These are phyloP conservation scores for Spergularia bocconei DNA, from an alignment of 148 eudicot genomes.

Conservation along the genomic window DNA sequence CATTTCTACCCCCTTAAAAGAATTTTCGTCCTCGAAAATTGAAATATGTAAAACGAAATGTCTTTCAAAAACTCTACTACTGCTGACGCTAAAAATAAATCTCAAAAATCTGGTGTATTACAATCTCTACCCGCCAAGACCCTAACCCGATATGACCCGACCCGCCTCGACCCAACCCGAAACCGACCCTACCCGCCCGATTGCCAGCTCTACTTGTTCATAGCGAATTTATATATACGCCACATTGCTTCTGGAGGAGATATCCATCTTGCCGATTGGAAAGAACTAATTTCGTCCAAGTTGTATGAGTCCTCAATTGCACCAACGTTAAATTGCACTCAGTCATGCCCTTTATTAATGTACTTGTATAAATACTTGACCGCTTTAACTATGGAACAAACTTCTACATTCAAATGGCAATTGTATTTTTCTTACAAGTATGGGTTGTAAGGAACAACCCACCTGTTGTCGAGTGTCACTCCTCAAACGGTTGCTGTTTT, in stretches of 20 bases:
- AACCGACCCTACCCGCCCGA: no score
- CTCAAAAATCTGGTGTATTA: no score
- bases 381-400: not conserved
- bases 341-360: not conserved
- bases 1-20: no score
- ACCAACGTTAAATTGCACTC: not conserved
- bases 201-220: no score
- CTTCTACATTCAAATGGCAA: not conserved
- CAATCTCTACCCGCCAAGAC: no score
- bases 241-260: not conserved
- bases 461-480: not conserved
- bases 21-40: no score
- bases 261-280: not conserved
- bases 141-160: no score
- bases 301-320: not conserved
- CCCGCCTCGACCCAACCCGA: no score
- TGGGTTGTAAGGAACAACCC: slow-evolving; percentile 17
- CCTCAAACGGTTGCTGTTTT: not conserved
- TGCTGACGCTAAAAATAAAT: no score
- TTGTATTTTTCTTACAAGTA: not conserved
- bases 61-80: no score
- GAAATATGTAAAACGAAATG: no score
- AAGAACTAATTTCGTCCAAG: not conserved
- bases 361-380: slow-evolving; percentile 6
- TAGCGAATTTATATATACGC: not conserved